These are phyloP conservation scores for Hebeloma cylindrosporum DNA, from an alignment of 768 basidiomycete species.

Conservation along the genomic window DNA sequence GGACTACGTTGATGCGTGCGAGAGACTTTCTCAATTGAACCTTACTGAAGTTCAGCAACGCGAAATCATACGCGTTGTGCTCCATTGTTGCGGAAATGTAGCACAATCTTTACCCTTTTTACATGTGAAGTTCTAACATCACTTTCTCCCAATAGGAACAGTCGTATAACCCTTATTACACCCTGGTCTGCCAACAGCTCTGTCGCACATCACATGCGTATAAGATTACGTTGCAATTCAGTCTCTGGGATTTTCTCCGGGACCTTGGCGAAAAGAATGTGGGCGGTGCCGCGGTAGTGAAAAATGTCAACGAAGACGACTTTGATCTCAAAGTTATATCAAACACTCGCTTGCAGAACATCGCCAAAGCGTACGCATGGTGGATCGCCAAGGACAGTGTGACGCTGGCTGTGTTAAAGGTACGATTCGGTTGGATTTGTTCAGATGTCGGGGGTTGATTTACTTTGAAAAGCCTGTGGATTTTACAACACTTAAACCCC, in stretches of 20 bases:
- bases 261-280: conserved; percentile 84
- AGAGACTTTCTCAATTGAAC: conserved; percentile 80
- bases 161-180: conserved; percentile 93
- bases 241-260: conserved; percentile 94
- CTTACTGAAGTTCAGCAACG: conserved; percentile 90
- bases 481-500: conserved; percentile 71
- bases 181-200: conserved; percentile 83
- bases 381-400: conserved; percentile 86
- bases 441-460: background rate
- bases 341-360: conserved; percentile 58
- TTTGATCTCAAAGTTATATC: conserved; percentile 56
- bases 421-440: conserved; percentile 27
- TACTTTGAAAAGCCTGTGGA: conserved; percentile 73
- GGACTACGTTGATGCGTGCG: conserved; percentile 97
- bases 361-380: conserved; percentile 89
- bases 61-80: conserved; percentile 87
- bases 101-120: conserved; percentile 19
- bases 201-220: conserved; percentile 78
- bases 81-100: conserved; percentile 93
- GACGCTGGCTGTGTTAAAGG: conserved; percentile 80
- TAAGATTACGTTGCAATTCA: conserved; percentile 92
- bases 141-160: conserved; percentile 80
- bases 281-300: conserved; percentile 77
- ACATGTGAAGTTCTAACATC: conserved; percentile 5
- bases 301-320: conserved; percentile 54